Percentiles rank a stretch among this genome's conserved stretches.
Evolutionary conservation across 2,329 filamentous ascomycete species (phyloP).

Genomic region (Monilinia laxa): DNA sequence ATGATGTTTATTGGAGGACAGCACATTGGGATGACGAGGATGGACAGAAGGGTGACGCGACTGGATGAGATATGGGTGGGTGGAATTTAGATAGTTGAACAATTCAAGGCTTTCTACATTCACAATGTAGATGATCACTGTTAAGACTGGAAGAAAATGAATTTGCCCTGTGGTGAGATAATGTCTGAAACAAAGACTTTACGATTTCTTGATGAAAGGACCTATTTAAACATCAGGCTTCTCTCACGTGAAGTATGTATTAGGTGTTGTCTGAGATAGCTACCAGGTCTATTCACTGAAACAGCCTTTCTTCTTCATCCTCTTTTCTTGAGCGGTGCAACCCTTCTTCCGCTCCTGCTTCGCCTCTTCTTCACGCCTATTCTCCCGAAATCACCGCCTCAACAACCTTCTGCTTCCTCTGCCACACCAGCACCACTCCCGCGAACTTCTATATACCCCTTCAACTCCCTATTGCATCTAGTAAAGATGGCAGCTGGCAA

Average conservation of each 20-base stretch:
- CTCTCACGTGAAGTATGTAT: background rate
- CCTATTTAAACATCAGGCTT: background rate
- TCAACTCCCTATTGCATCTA: background rate
- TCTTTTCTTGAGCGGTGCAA: background rate
- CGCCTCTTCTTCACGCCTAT: background rate
- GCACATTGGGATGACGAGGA: background rate
- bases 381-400: too few species aligned
- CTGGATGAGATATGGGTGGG: background rate
- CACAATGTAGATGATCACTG: background rate
- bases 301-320: background rate
- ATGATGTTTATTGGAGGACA: background rate
- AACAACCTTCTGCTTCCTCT: background rate
- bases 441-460: background rate
- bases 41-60: background rate
- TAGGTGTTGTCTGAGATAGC: background rate
- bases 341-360: background rate
- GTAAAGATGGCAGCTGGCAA: background rate
- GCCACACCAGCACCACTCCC: too few species aligned
- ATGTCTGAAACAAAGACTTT: background rate
- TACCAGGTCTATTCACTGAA: background rate
- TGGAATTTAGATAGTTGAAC: background rate
- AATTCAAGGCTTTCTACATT: background rate
- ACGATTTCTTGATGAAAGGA: background rate
- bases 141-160: background rate
- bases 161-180: background rate